Evolutionary conservation across 345 rosid species (phyloP).

Genomic region (Eucalyptus shirleyi): DNA sequence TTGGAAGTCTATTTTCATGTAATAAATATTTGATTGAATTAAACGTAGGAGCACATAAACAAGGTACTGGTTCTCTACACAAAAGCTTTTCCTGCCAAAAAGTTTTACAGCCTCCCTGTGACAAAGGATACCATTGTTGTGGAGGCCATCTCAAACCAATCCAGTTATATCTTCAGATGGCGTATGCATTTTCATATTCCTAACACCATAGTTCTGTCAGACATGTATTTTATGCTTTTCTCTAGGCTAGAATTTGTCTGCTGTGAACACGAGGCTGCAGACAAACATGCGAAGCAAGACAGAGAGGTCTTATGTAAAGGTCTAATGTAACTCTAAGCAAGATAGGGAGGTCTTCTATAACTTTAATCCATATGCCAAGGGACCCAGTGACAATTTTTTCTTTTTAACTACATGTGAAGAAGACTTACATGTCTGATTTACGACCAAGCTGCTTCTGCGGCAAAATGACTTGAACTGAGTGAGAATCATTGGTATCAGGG

Average conservation of each 20-base stretch:
- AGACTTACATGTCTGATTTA: slow-evolving; percentile 74
- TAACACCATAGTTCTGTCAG: neutral
- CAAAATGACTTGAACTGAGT: slow-evolving; percentile 83
- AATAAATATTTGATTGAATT: neutral
- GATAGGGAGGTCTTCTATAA: neutral
- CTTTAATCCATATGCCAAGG: neutral
- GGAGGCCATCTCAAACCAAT: neutral
- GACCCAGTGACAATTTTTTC: neutral
- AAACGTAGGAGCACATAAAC: neutral
- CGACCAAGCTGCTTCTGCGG: slow-evolving; percentile 96
- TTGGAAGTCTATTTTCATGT: neutral
- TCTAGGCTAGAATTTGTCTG: neutral
- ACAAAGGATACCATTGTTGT: neutral
- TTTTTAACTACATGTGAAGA: neutral
- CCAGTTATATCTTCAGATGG: neutral
- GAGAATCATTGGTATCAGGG: slow-evolving; percentile 73
- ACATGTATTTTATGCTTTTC: neutral
- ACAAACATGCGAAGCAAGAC: neutral
- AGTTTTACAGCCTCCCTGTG: neutral
- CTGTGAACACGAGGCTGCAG: neutral
- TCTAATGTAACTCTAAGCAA: neutral
- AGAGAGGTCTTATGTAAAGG: neutral
- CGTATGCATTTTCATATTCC: neutral
- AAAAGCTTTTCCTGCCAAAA: neutral
- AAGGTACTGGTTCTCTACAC: neutral